These are phyloP conservation scores for Cercospora beticola DNA, from an alignment of 2,329 filamentous ascomycete genomes.

Conservation along the genomic window DNA sequence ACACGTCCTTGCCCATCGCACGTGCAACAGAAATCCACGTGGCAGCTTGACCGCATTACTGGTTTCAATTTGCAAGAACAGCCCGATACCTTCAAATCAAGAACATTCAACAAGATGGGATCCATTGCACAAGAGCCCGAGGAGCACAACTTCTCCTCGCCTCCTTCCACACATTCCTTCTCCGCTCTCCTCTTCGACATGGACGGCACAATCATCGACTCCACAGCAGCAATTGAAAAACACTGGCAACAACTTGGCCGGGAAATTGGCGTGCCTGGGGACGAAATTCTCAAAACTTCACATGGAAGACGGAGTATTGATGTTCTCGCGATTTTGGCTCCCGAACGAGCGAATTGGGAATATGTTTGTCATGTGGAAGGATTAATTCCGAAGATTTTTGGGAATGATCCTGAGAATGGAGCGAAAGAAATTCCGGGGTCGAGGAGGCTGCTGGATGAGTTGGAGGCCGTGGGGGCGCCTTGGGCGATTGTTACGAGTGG, in stretches of 20 bases:
- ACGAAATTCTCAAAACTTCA: constrained; percentile 77
- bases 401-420: constrained; percentile 71
- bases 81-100: background rate
- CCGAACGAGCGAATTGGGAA: constrained; percentile 87
- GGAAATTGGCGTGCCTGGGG: constrained; percentile 81
- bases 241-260: constrained; percentile 75
- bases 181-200: constrained; percentile 65
- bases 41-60: background rate
- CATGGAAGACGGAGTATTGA: constrained; percentile 91
- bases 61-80: background rate
- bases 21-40: background rate
- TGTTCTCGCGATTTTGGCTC: constrained; percentile 72
- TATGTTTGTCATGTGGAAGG: constrained; percentile 80
- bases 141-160: constrained; percentile 42
- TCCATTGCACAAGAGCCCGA: background rate
- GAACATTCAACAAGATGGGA: background rate
- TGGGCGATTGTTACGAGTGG: constrained; percentile 76
- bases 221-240: constrained; percentile 72
- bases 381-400: constrained; percentile 70
- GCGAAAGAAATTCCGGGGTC: constrained; percentile 76
- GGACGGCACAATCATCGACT: constrained; percentile 83
- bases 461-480: constrained; percentile 51
- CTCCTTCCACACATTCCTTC: constrained; percentile 42
- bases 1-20: background rate
- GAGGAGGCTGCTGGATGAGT: constrained; percentile 44